A percentile compares a stretch with the other conserved stretches of the same genome.
These are phyloP conservation scores for Emmonsia crescens DNA, from an alignment of 2,329 filamentous ascomycete species.

Conservation along the genomic window DNA sequence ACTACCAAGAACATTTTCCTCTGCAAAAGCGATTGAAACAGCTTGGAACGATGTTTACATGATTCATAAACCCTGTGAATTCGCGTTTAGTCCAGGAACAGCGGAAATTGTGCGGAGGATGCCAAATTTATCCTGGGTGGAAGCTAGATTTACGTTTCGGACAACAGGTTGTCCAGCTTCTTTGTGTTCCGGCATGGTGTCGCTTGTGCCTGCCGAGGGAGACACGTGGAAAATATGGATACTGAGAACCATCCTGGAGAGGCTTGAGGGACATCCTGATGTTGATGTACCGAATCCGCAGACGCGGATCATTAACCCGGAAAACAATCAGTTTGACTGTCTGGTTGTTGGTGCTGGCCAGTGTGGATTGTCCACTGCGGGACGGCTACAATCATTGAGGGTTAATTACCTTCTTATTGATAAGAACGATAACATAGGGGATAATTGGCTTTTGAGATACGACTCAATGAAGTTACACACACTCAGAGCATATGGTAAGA, in stretches of 20 bases:
- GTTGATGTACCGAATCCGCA: slow-evolving; percentile 13
- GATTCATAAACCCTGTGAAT: slow-evolving; percentile 4
- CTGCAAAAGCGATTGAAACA: slow-evolving; percentile 10
- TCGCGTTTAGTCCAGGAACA: slow-evolving; percentile 9
- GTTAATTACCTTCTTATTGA: slow-evolving; percentile 37
- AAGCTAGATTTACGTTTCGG: slow-evolving; percentile 14
- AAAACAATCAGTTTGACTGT: slow-evolving; percentile 16
- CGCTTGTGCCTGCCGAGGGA: slow-evolving; percentile 11
- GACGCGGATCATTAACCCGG: background rate
- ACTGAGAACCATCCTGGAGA: slow-evolving; percentile 17
- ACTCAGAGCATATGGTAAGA: slow-evolving; percentile 8
- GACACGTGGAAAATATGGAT: slow-evolving; percentile 20
- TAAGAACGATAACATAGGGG: slow-evolving; percentile 31
- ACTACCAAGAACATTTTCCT: slow-evolving; percentile 17
- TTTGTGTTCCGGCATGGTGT: slow-evolving; percentile 15
- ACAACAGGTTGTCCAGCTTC: slow-evolving; percentile 6
- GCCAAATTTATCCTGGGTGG: slow-evolving; percentile 12
- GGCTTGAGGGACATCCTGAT: slow-evolving; percentile 13
- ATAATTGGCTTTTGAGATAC: slow-evolving; percentile 39
- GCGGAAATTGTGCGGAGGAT: slow-evolving; percentile 7
- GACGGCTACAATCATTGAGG: slow-evolving; percentile 34
- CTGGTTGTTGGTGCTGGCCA: slow-evolving; percentile 35
- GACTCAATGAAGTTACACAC: slow-evolving; percentile 29
- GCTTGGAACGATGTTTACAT: slow-evolving; percentile 14
- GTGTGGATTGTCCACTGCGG: slow-evolving; percentile 34